Evolutionary conservation across 805 yeast species (phyloP), one percentile per base, ranked within the genome.

Genomic region (Metschnikowia continentalis): DNA sequence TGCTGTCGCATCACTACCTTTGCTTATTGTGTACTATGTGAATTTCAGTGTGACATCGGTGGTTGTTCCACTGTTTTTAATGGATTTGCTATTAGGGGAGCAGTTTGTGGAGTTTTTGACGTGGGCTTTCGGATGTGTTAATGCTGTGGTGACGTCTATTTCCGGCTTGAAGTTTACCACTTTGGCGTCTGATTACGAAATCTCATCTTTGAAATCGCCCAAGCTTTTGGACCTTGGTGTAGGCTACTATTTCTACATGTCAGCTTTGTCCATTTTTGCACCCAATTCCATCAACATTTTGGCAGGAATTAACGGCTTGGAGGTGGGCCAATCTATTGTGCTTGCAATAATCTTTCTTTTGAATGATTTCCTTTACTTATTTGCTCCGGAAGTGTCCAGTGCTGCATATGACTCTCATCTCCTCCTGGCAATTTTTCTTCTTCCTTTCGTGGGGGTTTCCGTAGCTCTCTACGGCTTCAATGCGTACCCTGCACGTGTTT

Each of bases 251-350:
- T 70, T 71, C 13, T 94, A 94, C 71, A 94, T 94, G 99, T 89
- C 86, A 0, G 78, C 96, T 0, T 82, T 94, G 52, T 86, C 96
- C 2, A 92, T 94, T 37, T 94, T 94, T 64, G 87, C 97, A 61
- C 97, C 99, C 22, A 92, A 94, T 57, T 89, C 97, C 10, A 90
- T 94, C 67, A 94, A 94, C 65, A 94, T 94, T 47, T 73, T 91
- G 32, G 99, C 99, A 0, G 99, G 99, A 5, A 81, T 94, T 43
- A 94, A 94, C 66, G 99, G 99, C 0, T 74, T 94, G 40, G 99
- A 94, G 69, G 97, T 91, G 11, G 98, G 97, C 26, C 99, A 94
- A 68, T 83, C 95, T 33, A 77, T 92, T 4, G 86, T 92, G 0
- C 73, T 94, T 48, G 90, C 88, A 0, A 42, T 82, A 0, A 76